These are phyloP conservation scores for Candida quercuum DNA, from an alignment of 805 yeast species.

Conservation along the genomic window DNA sequence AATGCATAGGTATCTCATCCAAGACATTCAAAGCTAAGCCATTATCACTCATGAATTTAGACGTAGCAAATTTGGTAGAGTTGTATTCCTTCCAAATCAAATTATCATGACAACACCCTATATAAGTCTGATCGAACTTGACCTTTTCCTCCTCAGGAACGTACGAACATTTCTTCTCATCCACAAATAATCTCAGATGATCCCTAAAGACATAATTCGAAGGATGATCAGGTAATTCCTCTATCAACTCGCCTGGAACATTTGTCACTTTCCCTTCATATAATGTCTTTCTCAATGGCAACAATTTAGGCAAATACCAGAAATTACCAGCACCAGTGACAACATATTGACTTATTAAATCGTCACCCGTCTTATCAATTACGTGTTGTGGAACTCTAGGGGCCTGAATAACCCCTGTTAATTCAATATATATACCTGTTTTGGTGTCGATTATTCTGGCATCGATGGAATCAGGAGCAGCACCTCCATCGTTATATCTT, in stretches of 20 bases:
- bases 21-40: slow-evolving; percentile 16
- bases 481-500: slow-evolving; percentile 40
- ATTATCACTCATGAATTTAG: slow-evolving; percentile 11
- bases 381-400: slow-evolving; percentile 19
- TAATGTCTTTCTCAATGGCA: slow-evolving; percentile 46
- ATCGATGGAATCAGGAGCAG: slow-evolving; percentile 39
- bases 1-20: slow-evolving; percentile 18
- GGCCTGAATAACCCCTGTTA: slow-evolving; percentile 38
- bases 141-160: slow-evolving; percentile 36
- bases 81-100: slow-evolving; percentile 34
- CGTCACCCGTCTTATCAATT: slow-evolving; percentile 7
- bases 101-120: slow-evolving; percentile 37
- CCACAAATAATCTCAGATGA: slow-evolving; percentile 34
- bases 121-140: slow-evolving; percentile 28
- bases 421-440: slow-evolving; percentile 55
- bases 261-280: slow-evolving; percentile 54
- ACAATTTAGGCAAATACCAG: slow-evolving; percentile 41
- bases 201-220: slow-evolving; percentile 27
- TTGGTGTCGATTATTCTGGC: slow-evolving; percentile 56
- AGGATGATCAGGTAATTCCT: slow-evolving; percentile 32
- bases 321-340: slow-evolving; percentile 39
- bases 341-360: slow-evolving; percentile 20
- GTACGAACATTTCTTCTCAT: slow-evolving; percentile 31
- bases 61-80: slow-evolving; percentile 24
- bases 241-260: slow-evolving; percentile 36